Evolutionary conservation across 176 grass and related monocot species (phyloP), one percentile per base, ranked within the genome.

Genomic region (Avena eriantha): DNA sequence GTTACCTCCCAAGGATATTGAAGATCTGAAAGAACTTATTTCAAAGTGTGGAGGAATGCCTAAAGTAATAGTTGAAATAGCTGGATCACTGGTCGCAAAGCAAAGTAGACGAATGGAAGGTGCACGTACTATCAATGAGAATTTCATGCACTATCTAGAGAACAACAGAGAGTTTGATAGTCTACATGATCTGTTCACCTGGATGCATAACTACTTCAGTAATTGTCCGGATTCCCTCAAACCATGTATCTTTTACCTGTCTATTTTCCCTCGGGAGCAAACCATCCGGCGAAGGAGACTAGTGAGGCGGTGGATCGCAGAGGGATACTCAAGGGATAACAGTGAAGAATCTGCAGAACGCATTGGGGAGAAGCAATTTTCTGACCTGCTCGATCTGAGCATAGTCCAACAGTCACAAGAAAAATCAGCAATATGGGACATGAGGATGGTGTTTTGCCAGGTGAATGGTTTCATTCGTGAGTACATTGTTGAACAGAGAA

Each of bases 291-390:
- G 76, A 24, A 74, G 36, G 26, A 64, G 80, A 39, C 47, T 91
- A 33, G 15, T 75, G 1, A 80, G 50, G 85, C 84, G 89, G 3
- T 91, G 89, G 89, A 76, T 91, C 5, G 80, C 75, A 1, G 89
- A 88, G 49, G 89, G 89, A 0, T 83, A 66, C 17, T 19, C 22
- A 1, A 49, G n/a, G 4, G 45, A 31, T 7, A 72, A 9, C 0
- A 54, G 13, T 9, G 8, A 22, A 8, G 75, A 21, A 0, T 64
- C 14, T 0, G 82, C 56, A 9, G 71, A 83, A 15, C 34, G 86
- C 10, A 3, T 15, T 0, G 82, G 7, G 1, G 35, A 86, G 60
- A 1, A 0, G 0, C 88, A 23, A 67, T 86, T 92, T n/a, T 5
- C 75, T 4, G 73, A 86, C 0, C 69, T 92, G 1, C 19, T 88